Percentiles rank a stretch among this genome's conserved stretches.
These are phyloP conservation scores for Metschnikowia kofuensis DNA, from an alignment of 805 yeast genomes.

Conservation along the genomic window DNA sequence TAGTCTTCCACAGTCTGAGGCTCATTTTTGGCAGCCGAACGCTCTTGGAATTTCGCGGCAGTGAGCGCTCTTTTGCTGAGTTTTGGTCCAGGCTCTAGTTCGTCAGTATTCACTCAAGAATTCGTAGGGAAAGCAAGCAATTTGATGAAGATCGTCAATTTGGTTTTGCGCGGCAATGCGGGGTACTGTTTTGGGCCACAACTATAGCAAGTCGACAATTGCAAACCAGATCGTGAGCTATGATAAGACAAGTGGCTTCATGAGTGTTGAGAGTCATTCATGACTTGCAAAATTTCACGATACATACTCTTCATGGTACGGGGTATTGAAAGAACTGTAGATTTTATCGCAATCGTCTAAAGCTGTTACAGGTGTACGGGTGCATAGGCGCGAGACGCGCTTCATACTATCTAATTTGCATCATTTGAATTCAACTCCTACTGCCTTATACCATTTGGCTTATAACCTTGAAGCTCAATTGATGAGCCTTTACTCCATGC, in stretches of 20 bases:
- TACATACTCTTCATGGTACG: conserved; percentile 3
- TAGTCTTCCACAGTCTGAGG: conserved; percentile 46
- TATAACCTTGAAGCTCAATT: no score
- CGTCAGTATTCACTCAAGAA: background rate
- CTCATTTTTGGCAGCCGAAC: background rate
- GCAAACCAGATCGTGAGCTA: no score
- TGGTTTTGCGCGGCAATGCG: background rate
- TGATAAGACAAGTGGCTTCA: no score
- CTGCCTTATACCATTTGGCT: no score
- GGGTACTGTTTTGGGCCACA: background rate
- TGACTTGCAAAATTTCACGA: no score
- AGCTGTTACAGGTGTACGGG: background rate
- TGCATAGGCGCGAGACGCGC: background rate
- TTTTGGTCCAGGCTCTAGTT: conserved; percentile 9
- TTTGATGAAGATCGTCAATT: no score
- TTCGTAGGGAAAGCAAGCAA: no score
- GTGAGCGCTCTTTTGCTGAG: conserved; percentile 5
- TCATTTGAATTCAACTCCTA: background rate
- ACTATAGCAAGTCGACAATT: no score
- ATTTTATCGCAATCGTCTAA: background rate
- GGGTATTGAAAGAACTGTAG: no score
- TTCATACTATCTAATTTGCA: background rate
- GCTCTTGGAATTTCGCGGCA: background rate
- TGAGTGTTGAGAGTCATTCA: no score
- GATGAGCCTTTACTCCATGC: background rate